Conservation (phyloP, 2,329 filamentous ascomycete species). For the Xylariaceae sp. region DNA sequence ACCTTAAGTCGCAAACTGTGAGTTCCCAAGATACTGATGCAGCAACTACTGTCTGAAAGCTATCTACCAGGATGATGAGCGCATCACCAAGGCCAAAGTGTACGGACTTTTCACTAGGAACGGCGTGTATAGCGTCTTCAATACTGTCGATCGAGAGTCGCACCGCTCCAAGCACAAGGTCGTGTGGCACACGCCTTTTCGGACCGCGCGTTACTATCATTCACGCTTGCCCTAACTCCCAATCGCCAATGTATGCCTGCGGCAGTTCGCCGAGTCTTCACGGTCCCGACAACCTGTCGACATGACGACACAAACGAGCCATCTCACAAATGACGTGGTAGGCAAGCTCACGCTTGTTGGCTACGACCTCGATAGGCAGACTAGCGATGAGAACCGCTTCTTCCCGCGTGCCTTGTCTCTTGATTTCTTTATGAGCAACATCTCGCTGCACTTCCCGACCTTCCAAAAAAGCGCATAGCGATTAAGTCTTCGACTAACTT, state of each 20-base stretch:
- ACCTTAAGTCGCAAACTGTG: neutral
- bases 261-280: neutral
- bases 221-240: conserved; percentile 1
- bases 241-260: conserved; percentile 3
- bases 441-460: conserved; percentile 3
- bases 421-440: neutral
- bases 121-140: neutral
- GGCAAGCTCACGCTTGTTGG: conserved; percentile 7
- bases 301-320: conserved; percentile 5
- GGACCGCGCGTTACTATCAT: conserved; percentile 3
- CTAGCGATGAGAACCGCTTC: conserved; percentile 2
- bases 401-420: neutral
- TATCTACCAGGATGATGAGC: conserved; percentile 1
- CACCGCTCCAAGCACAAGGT: conserved; percentile 4
- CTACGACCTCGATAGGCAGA: conserved; percentile 5
- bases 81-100: neutral
- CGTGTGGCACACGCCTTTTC: neutral
- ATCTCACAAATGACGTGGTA: conserved; percentile 3
- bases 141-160: neutral
- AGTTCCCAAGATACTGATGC: neutral
- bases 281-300: neutral
- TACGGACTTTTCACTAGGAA: neutral
- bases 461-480: neutral
- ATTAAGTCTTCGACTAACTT: conserved; percentile 3
- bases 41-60: neutral